Percentiles rank a stretch among this genome's conserved stretches.
Evolutionary conservation across 2,329 filamentous ascomycete species (phyloP).

Genomic region (Monilinia vaccinii-corymbosi): DNA sequence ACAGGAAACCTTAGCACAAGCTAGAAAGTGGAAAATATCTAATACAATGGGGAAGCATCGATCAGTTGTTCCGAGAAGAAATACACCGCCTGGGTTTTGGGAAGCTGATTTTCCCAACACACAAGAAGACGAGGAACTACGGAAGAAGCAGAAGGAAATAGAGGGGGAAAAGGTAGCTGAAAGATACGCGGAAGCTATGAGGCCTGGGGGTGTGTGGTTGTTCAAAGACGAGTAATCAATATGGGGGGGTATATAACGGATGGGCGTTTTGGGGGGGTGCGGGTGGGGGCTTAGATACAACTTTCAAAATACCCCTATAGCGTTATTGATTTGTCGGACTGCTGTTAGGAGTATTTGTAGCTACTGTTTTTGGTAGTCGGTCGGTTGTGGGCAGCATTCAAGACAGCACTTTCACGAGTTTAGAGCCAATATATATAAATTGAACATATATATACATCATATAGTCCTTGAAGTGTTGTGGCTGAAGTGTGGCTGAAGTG

Average conservation of each 20-base stretch:
- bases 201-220: conserved; percentile 64
- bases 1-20: conserved; percentile 61
- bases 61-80: conserved; percentile 59
- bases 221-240: conserved; percentile 62
- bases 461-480: too few species aligned
- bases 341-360: neutral
- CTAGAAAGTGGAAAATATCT: conserved; percentile 63
- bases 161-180: conserved; percentile 59
- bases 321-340: neutral
- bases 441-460: too few species aligned
- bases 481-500: conserved; percentile 11
- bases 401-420: neutral
- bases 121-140: conserved; percentile 64
- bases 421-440: neutral
- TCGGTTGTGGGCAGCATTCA: neutral
- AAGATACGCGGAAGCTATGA: conserved; percentile 74
- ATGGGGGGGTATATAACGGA: neutral
- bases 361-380: neutral
- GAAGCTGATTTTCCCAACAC: conserved; percentile 80
- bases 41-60: conserved; percentile 71
- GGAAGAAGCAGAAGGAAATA: conserved; percentile 52
- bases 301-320: neutral
- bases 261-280: neutral
- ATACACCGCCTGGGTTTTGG: conserved; percentile 85
- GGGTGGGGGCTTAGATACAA: too few species aligned